phyloP scores from a whole-genome alignment of 305 asterid species.

The Plantago rigida region DNA sequence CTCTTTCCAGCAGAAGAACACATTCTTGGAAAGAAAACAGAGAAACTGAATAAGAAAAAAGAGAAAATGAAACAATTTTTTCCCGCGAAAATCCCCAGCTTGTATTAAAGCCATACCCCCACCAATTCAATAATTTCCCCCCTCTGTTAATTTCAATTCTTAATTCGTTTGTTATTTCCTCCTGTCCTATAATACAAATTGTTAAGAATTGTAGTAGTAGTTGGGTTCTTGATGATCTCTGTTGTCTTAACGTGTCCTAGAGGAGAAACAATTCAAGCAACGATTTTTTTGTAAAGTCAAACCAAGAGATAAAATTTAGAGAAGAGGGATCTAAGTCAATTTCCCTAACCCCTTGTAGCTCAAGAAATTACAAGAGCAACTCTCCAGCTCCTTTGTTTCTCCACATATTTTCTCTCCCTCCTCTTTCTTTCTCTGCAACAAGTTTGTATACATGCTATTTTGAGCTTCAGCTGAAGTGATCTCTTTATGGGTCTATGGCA shows the following conservation, averaged over 20 bases:
- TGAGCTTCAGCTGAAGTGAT: slow-evolving; percentile 19
- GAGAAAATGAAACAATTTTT: background rate
- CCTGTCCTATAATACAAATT: background rate
- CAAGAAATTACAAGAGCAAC: background rate
- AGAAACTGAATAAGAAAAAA: background rate
- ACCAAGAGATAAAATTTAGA: no score
- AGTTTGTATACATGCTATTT: no score
- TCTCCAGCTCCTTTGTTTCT: background rate
- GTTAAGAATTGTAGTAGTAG: slow-evolving; percentile 5
- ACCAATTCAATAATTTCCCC: background rate
- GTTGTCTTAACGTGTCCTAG: slow-evolving; percentile 29
- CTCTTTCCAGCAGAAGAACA: background rate
- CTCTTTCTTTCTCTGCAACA: background rate
- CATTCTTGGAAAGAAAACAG: background rate
- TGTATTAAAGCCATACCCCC: background rate
- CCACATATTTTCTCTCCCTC: background rate
- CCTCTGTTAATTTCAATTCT: background rate
- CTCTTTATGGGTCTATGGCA: slow-evolving; percentile 19
- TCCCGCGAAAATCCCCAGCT: slow-evolving; percentile 31
- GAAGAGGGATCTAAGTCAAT: no score
- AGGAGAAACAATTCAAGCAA: slow-evolving; percentile 26
- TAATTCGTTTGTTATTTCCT: background rate
- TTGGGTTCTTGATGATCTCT: slow-evolving; percentile 30
- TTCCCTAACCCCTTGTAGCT: no score
- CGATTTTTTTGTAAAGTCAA: no score